phyloP scores from a whole-genome alignment of 805 yeast genomes.

The Barnettozyma siamensis region DNA sequence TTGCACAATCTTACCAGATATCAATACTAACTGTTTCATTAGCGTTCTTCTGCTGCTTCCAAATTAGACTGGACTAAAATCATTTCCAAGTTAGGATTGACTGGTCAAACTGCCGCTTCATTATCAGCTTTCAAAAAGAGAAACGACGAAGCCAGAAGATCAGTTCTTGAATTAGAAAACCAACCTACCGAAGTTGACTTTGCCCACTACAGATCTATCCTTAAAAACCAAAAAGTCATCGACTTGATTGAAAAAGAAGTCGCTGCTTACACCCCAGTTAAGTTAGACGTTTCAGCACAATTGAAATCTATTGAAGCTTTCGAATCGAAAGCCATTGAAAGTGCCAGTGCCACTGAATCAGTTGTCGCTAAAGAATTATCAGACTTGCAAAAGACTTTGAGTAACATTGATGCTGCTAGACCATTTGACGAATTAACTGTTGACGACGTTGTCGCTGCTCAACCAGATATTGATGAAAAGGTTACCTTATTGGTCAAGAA shows the following conservation, averaged over 20 bases:
- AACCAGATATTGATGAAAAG: constrained; percentile 97
- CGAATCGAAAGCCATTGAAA: constrained; percentile 92
- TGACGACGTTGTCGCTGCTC: constrained; percentile 89
- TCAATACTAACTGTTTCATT: constrained; percentile 28
- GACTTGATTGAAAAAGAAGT: constrained; percentile 76
- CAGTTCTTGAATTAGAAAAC: constrained; percentile 59
- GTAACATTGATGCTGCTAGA: constrained; percentile 93
- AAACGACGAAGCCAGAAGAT: constrained; percentile 94
- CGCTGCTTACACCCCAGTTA: constrained; percentile 70
- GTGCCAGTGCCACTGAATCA: constrained; percentile 89
- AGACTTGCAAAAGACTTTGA: constrained; percentile 81
- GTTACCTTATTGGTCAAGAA: constrained; percentile 90
- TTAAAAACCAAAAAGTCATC: constrained; percentile 77
- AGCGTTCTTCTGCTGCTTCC: constrained; percentile 54
- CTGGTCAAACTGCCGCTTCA: constrained; percentile 87
- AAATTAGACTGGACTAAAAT: constrained; percentile 95
- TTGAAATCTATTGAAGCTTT: constrained; percentile 87
- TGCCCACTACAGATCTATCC: constrained; percentile 65
- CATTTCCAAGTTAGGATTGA: constrained; percentile 79
- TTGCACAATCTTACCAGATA: not conserved
- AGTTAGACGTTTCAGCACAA: constrained; percentile 84
- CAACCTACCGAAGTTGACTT: constrained; percentile 82
- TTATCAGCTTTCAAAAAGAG: constrained; percentile 94
- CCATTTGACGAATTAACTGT: constrained; percentile 96
- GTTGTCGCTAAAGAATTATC: constrained; percentile 81